Base-by-base conservation (phyloP, 2,329 filamentous ascomycete genomes). In the Sporothrix phasma region DNA sequence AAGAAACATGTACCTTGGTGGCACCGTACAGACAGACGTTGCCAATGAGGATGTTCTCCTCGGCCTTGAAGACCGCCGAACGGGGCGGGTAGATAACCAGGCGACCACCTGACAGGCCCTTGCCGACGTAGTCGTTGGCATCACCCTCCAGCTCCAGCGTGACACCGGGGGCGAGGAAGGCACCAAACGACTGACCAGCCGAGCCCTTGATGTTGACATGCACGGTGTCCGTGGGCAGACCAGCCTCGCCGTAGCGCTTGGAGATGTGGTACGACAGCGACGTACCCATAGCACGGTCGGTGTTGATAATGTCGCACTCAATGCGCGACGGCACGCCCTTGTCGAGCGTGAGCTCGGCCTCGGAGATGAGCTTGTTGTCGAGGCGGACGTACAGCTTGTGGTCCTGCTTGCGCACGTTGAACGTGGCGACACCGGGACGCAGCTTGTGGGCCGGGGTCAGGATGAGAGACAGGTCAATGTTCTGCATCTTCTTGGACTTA, bases 361-460 rank as follows among this genome's bases (percentile, higher is more conserved):
- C 93, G 0, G 92, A 91, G 71, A 97, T 96, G 64, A 97, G 84
- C 81, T 97, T 97, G 80, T 97, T 97, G 76, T 97, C 93, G 11
- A 97, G 82, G 71, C 93, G 90, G 67, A 92, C 87, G 75, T 97
- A 92, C 22, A 97, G 87, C 73, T 89, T 87, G 77, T 97, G 93
- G 71, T 97, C 93, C 77, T 97, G 93, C 82, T 96, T 97, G 76
- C 93, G 89, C 65, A 97, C 92, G 72, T 97, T 97, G 84, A 96
- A 97, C 11, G 92, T 97, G 45, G 93, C 92, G 64, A 97, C 93
- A 67, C 92, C 92, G 62, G 92, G 92, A 67, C 93, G 89, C 61
- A 97, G 88, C 70, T 92, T 94, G 78, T 97, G 92, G n/a, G 93
- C 93, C 3, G 93, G 93, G 0, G 92, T 97, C 61, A 97, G 80